Evolutionary conservation across 2,329 filamentous ascomycete genomes (phyloP).

Genomic region (Cladosporium sp.): DNA sequence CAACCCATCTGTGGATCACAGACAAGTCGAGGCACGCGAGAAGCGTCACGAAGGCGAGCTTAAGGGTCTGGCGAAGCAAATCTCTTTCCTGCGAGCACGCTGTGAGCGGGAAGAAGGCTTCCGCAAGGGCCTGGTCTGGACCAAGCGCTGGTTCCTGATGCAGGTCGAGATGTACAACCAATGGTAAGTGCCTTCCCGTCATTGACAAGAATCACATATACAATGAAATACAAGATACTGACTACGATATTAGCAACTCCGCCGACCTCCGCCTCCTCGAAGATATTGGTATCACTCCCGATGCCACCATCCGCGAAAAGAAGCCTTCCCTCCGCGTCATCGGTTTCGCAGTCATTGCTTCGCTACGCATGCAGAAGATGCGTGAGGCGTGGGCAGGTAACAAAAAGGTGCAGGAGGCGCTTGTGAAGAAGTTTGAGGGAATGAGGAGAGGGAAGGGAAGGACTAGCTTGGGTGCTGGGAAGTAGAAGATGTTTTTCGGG

Average conservation of each 20-base stretch:
- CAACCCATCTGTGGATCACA: neutral
- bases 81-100: slow-evolving; percentile 81
- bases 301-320: slow-evolving; percentile 42
- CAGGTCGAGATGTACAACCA: slow-evolving; percentile 79
- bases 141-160: slow-evolving; percentile 77
- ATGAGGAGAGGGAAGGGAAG: slow-evolving; percentile 31
- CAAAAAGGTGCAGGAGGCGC: slow-evolving; percentile 44
- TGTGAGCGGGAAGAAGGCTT: slow-evolving; percentile 77
- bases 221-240: neutral
- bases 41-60: slow-evolving; percentile 71
- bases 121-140: slow-evolving; percentile 74
- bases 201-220: neutral
- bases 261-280: slow-evolving; percentile 82
- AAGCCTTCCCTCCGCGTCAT: slow-evolving; percentile 47
- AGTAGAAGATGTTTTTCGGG: neutral
- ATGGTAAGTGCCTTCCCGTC: slow-evolving; percentile 63
- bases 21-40: slow-evolving; percentile 51
- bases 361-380: slow-evolving; percentile 48
- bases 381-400: slow-evolving; percentile 48
- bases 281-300: slow-evolving; percentile 68
- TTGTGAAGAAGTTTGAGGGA: slow-evolving; percentile 44
- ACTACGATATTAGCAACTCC: slow-evolving; percentile 65
- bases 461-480: neutral
- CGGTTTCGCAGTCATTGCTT: slow-evolving; percentile 47
- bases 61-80: slow-evolving; percentile 79